Base-by-base conservation (phyloP, 805 yeast genomes). In the Saccharomyces paradoxus region DNA sequence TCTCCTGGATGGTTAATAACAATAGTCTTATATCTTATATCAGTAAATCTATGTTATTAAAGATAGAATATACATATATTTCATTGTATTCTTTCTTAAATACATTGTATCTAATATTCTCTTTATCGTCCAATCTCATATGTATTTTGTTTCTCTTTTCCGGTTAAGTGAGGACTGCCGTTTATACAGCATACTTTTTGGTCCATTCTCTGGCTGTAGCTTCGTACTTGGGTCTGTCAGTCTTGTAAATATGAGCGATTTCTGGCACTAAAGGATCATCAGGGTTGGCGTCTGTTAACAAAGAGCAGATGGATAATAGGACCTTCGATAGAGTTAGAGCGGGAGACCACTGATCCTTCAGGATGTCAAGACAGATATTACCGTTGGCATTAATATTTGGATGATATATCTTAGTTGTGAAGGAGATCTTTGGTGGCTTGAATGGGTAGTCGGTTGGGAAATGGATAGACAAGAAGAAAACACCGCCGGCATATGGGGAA, bases 371-470 rank as follows among this genome's bases (percentile, higher is more conserved):
- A 80, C 99, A 92, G 67, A 92, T 92, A 73, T 90, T 86, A 71
- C 99, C 99, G 69, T 88, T 89, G 53, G 92, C 83, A 76, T 92
- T 91, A 77, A 92, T 92, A 76, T 92, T 92, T 66, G 98, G 98
- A 72, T 92, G 99, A 74, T 92, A 92, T 71, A 92, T 91, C 76
- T 91, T 88, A 50, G 99, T 92, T 63, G 95, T 89, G 80, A 92
- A 92, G 58, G 82, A 80, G 61, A 86, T 84, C 79, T 90, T 92
- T 61, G 99, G 99, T 55, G 99, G 97, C 77, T 94, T 94, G 80
- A 92, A 94, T 54, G 99, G 99, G 74, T 94, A 94, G 74, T 94
- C 98, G 56, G 98, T 91, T 71, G 99, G 99, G 87, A 94, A 94
- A 72, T 90, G 96, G 72, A 94, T 90, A 53, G 96, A 84, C 59